These are phyloP conservation scores for Ruellia speciosa DNA, from an alignment of 305 asterid genomes.

Conservation along the genomic window DNA sequence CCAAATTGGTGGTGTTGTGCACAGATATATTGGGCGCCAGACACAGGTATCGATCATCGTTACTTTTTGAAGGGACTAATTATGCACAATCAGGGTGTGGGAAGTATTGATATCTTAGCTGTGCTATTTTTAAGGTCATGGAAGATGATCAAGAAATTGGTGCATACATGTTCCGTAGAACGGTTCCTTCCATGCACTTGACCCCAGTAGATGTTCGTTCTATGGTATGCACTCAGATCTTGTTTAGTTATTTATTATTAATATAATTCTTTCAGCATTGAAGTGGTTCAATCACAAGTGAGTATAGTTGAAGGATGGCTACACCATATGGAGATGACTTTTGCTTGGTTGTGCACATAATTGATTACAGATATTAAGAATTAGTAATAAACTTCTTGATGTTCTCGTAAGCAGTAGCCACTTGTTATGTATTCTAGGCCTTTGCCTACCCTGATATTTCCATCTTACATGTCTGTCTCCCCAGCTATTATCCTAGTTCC, in stretches of 20 bases:
- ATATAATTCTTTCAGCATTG: constrained; percentile 2
- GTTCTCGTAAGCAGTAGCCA: too few species aligned
- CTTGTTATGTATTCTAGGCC: too few species aligned
- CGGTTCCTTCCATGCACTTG: constrained; percentile 87
- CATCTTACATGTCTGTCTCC: too few species aligned
- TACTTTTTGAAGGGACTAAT: constrained; percentile 10
- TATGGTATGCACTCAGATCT: constrained; percentile 59
- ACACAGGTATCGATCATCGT: constrained; percentile 56
- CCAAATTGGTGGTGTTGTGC: constrained; percentile 97
- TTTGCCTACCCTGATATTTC: too few species aligned
- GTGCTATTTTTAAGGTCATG: constrained; percentile 70
- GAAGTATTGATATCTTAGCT: constrained; percentile 20
- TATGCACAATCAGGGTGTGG: constrained; percentile 14
- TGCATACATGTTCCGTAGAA: constrained; percentile 98
- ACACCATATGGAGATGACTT: constrained; percentile 6
- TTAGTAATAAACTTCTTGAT: neutral
- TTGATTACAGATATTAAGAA: constrained; percentile 13
- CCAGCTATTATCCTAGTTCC: too few species aligned
- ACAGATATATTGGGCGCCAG: constrained; percentile 96
- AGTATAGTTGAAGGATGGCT: constrained; percentile 10
- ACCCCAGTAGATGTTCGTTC: constrained; percentile 83
- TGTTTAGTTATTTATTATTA: neutral
- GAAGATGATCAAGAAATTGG: constrained; percentile 97
- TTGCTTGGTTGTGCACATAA: constrained; percentile 8
- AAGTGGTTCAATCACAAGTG: constrained; percentile 7